Conservation (phyloP, 1,139 yeast genomes). For the Debaryomyces coudertii region DNA sequence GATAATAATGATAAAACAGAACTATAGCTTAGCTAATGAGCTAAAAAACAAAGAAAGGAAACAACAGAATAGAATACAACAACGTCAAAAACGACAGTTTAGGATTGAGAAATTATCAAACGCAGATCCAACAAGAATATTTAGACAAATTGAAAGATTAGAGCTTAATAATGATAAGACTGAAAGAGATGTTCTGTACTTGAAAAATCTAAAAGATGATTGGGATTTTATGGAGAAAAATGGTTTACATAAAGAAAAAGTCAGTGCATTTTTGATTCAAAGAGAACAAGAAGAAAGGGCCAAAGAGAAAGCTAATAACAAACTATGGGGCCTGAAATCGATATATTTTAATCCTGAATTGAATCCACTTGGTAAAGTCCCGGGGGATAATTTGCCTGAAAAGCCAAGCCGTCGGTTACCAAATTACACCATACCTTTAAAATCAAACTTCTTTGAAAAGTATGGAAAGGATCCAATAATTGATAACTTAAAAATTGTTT, state of each 20-base stretch:
- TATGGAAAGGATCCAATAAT: conserved; percentile 35
- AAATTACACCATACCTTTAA: conserved; percentile 34
- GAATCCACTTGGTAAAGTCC: conserved; percentile 50
- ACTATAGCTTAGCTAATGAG: conserved; percentile 48
- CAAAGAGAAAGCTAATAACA: conserved; percentile 24
- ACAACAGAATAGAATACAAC: conserved; percentile 41
- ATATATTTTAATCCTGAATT: conserved; percentile 50
- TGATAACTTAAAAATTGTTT: conserved; percentile 26
- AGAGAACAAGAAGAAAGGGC: conserved; percentile 21
- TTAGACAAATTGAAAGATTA: conserved; percentile 31
- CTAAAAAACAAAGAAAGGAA: conserved; percentile 42
- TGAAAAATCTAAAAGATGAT: conserved; percentile 36
- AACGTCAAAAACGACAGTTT: conserved; percentile 41
- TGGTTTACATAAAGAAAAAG: conserved; percentile 35
- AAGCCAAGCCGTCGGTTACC: conserved; percentile 19
- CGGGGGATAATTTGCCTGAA: conserved; percentile 20
- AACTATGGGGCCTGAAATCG: conserved; percentile 43
- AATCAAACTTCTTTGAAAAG: conserved; percentile 11
- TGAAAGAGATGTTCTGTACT: conserved; percentile 26
- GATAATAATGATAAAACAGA: conserved; percentile 41
- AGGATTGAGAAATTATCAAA: conserved; percentile 28
- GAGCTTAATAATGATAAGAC: conserved; percentile 21
- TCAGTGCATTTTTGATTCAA: conserved; percentile 26
- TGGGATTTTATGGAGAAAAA: conserved; percentile 45
- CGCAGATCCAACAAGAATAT: conserved; percentile 40